Evolutionary conservation across 2,329 filamentous ascomycete genomes (phyloP).

Genomic region (Purpureocillium takamizusanense): DNA sequence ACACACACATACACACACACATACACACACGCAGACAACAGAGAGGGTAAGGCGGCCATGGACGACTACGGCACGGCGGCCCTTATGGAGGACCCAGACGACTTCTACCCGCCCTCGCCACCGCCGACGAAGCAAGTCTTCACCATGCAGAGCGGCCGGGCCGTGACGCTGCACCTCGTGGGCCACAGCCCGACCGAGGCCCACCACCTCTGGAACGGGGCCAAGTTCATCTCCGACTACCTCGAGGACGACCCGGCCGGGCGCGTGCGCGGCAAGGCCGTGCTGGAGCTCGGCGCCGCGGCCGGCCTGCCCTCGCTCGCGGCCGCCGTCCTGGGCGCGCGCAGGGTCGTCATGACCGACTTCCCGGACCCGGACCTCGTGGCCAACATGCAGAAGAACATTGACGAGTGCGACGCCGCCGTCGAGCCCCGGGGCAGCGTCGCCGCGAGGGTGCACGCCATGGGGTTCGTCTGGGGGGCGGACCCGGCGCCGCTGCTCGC

Average conservation of each 20-base stretch:
- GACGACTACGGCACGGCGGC: constrained; percentile 29
- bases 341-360: constrained; percentile 70
- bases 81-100: constrained; percentile 74
- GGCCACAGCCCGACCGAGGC: constrained; percentile 86
- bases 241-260: constrained; percentile 57
- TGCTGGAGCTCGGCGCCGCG: constrained; percentile 84
- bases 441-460: constrained; percentile 37
- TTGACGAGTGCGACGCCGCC: constrained; percentile 43
- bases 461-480: constrained; percentile 80
- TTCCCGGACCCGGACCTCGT: constrained; percentile 83
- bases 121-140: constrained; percentile 66
- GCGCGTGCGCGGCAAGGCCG: constrained; percentile 56
- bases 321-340: constrained; percentile 63
- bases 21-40: too few species aligned
- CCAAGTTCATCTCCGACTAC: constrained; percentile 67
- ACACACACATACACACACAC: too few species aligned
- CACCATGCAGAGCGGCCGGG: constrained; percentile 55
- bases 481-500: constrained; percentile 48
- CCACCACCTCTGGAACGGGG: constrained; percentile 86
- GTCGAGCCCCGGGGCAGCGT: constrained; percentile 20
- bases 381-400: constrained; percentile 68
- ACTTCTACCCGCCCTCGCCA: constrained; percentile 70
- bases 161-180: constrained; percentile 67
- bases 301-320: constrained; percentile 78
- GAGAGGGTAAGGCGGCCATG: too few species aligned